phyloP scores from a whole-genome alignment of 163 green algal genomes.

The Chlorella variabilis region DNA sequence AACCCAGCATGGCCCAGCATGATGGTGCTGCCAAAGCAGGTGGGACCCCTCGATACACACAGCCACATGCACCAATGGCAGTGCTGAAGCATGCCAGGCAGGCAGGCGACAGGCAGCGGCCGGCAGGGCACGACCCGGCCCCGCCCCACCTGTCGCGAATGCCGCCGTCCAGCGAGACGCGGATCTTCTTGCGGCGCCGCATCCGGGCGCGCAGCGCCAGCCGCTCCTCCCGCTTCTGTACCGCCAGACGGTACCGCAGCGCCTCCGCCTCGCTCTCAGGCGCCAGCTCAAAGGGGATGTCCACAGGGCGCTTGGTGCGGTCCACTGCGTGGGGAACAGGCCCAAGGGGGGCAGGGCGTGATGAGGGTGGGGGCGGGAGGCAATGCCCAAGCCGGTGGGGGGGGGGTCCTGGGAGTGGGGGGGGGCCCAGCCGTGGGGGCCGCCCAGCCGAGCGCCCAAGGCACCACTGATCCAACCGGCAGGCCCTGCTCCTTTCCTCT shows the following conservation, averaged over 20 bases:
- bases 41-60: not conserved
- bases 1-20: too few relatives aligned
- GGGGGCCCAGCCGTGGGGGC: too few relatives aligned
- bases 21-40: not conserved
- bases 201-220: constrained; percentile 57
- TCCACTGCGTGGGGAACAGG: constrained; percentile 25
- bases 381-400: too few relatives aligned
- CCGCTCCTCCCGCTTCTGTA: constrained; percentile 39
- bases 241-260: constrained; percentile 48
- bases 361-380: too few relatives aligned
- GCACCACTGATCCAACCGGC: too few relatives aligned
- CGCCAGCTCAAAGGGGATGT: constrained; percentile 70
- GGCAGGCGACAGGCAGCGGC: too few relatives aligned
- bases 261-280: constrained; percentile 39
- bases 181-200: constrained; percentile 25
- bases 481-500: too few relatives aligned
- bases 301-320: constrained; percentile 31
- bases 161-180: constrained; percentile 56
- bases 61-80: not conserved
- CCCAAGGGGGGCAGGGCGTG: not conserved
- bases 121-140: not conserved
- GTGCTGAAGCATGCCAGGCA: too few relatives aligned
- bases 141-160: not conserved
- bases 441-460: too few relatives aligned
- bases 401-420: not conserved